Conservation (phyloP, 1,284 basidiomycete genomes). For the Lentinula novae-zelandiae region DNA sequence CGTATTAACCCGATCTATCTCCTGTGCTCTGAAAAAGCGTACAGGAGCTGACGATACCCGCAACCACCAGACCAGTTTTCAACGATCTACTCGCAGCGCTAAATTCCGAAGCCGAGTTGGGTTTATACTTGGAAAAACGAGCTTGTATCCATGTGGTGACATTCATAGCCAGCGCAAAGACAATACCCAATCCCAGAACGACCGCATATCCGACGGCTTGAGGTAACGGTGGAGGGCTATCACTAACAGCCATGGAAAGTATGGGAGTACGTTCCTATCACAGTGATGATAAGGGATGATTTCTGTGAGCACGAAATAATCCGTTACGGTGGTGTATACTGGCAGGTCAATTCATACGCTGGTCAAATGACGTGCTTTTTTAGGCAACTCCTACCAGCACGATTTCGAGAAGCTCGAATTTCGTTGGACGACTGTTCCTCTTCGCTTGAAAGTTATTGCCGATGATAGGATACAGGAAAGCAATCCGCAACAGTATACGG, state of each 20-base stretch:
- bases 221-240: background rate
- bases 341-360: background rate
- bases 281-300: background rate
- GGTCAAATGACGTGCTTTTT: constrained; percentile 1
- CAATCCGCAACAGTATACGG: too few species aligned
- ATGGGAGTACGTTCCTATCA: background rate
- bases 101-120: constrained; percentile 35
- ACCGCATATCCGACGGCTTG: constrained; percentile 16
- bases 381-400: too few species aligned
- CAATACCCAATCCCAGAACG: constrained; percentile 20
- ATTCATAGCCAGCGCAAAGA: constrained; percentile 21
- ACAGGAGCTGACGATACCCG: constrained; percentile 35
- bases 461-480: too few species aligned
- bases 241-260: background rate
- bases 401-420: too few species aligned
- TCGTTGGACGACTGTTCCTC: too few species aligned
- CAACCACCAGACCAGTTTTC: constrained; percentile 45
- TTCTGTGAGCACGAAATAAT: background rate
- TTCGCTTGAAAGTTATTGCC: too few species aligned
- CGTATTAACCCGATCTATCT: background rate
- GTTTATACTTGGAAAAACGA: constrained; percentile 18
- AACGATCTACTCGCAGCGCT: constrained; percentile 31
- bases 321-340: background rate
- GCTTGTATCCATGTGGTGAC: constrained; percentile 19
- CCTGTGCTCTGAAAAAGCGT: background rate